A percentile compares a stretch with the other conserved stretches of the same genome.
phyloP scores from a whole-genome alignment of 1,284 basidiomycete genomes.

The Sporisorium graminicola region DNA sequence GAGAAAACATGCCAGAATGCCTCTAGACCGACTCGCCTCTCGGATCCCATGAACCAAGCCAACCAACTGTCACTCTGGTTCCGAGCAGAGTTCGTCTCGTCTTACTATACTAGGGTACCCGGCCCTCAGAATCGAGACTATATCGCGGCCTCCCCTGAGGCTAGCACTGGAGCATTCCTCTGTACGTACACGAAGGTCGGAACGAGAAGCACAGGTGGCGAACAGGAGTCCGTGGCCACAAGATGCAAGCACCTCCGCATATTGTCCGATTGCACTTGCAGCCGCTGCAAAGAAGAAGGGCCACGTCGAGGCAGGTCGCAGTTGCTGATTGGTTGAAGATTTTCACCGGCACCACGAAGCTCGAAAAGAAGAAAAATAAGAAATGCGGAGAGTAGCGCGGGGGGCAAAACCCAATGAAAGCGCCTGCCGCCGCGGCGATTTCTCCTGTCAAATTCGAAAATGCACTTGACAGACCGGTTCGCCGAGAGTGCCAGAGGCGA shows the following conservation, averaged over 20 bases:
- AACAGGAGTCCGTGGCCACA: background rate
- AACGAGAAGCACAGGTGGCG: slow-evolving; percentile 4
- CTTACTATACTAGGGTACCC: no score
- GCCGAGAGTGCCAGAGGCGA: slow-evolving; percentile 1
- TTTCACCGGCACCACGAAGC: background rate
- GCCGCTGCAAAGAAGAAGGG: slow-evolving; percentile 1
- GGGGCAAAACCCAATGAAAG: background rate
- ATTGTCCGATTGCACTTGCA: background rate
- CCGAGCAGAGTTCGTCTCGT: background rate
- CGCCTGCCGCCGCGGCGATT: background rate
- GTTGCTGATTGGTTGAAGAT: slow-evolving; percentile 2
- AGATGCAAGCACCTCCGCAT: slow-evolving; percentile 3
- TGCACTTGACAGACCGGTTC: slow-evolving; percentile 8
- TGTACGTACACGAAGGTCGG: background rate
- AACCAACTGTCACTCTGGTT: background rate
- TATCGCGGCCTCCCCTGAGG: no score
- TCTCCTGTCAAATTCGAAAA: slow-evolving; percentile 5
- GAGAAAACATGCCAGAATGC: background rate
- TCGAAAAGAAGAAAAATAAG: background rate
- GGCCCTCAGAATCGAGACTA: no score
- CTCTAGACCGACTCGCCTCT: background rate
- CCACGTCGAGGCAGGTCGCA: no score
- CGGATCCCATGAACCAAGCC: slow-evolving; percentile 1
- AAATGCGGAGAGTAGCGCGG: slow-evolving; percentile 12
- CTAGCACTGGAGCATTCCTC: background rate